phyloP scores from a whole-genome alignment of 768 basidiomycete genomes.

The Lactarius tabidus region DNA sequence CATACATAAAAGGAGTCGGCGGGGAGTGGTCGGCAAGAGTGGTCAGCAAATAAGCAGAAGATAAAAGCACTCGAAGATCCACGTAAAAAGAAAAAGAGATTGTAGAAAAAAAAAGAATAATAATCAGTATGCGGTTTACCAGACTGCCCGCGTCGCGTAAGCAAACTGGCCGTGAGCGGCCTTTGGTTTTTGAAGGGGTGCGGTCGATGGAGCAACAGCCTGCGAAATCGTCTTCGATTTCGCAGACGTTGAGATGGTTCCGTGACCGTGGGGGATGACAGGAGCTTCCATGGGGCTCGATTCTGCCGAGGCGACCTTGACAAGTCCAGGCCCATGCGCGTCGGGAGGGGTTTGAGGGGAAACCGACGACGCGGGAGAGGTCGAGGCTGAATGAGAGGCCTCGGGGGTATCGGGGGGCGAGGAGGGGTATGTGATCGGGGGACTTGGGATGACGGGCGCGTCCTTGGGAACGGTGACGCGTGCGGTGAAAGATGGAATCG shows the following conservation, averaged over 20 bases:
- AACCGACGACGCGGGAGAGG: conserved; percentile 32
- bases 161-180: conserved; percentile 20
- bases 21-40: conserved; percentile 1
- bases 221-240: conserved; percentile 12
- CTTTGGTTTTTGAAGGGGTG: conserved; percentile 17
- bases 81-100: background rate
- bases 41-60: background rate
- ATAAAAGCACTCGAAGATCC: conserved; percentile 3
- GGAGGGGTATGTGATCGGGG: conserved; percentile 22
- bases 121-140: background rate
- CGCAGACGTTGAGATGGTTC: background rate
- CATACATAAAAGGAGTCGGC: conserved; percentile 15
- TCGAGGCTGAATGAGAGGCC: conserved; percentile 31
- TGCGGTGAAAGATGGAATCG: conserved; percentile 28
- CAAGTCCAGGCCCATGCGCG: conserved; percentile 13
- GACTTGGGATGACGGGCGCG: conserved; percentile 23
- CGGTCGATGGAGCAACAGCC: background rate
- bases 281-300: conserved; percentile 14
- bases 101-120: background rate
- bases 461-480: conserved; percentile 24
- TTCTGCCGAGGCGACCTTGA: conserved; percentile 17
- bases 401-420: conserved; percentile 32
- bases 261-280: conserved; percentile 17
- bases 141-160: conserved; percentile 20
- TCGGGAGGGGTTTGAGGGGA: conserved; percentile 32